phyloP scores from a whole-genome alignment of 2,329 filamentous ascomycete species.

The Albophoma yamanashiensis region DNA sequence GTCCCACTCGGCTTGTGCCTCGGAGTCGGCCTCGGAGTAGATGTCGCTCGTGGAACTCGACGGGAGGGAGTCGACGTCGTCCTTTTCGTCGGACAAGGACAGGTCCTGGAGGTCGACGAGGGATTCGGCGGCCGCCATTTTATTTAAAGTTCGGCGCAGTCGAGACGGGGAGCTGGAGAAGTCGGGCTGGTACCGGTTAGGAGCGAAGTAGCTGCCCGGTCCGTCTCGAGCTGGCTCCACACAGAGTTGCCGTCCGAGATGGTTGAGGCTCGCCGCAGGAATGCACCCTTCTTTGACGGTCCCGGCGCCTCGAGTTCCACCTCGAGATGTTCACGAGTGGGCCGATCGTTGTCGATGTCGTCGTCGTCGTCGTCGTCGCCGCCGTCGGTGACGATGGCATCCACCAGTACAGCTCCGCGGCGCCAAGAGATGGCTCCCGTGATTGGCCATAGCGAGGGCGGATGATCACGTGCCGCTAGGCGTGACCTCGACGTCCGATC shows the following conservation, averaged over 20 bases:
- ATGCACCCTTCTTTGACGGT: background rate
- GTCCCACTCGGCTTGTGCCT: conserved; percentile 92
- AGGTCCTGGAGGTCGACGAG: conserved; percentile 38
- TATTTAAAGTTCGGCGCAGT: background rate
- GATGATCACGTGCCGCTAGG: background rate
- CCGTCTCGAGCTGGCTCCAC: background rate
- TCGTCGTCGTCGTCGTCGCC: background rate
- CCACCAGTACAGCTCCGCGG: background rate
- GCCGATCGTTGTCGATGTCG: background rate
- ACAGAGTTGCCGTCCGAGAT: background rate
- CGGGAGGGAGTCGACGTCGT: conserved; percentile 54
- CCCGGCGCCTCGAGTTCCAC: background rate
- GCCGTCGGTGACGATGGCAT: background rate
- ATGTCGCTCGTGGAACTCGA: conserved; percentile 49
- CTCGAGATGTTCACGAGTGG: background rate
- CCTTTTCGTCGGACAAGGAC: conserved; percentile 36
- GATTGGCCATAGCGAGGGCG: background rate
- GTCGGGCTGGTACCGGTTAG: background rate
- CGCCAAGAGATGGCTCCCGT: background rate
- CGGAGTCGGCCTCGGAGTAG: conserved; percentile 54
- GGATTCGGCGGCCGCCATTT: conserved; percentile 31
- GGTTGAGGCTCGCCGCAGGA: background rate
- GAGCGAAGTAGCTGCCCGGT: background rate
- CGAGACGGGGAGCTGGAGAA: background rate
- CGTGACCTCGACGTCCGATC: background rate